Evolutionary conservation across 176 grass and related monocot genomes (phyloP), one percentile per base, ranked within the genome.

Genomic region (Paspalum vaginatum): DNA sequence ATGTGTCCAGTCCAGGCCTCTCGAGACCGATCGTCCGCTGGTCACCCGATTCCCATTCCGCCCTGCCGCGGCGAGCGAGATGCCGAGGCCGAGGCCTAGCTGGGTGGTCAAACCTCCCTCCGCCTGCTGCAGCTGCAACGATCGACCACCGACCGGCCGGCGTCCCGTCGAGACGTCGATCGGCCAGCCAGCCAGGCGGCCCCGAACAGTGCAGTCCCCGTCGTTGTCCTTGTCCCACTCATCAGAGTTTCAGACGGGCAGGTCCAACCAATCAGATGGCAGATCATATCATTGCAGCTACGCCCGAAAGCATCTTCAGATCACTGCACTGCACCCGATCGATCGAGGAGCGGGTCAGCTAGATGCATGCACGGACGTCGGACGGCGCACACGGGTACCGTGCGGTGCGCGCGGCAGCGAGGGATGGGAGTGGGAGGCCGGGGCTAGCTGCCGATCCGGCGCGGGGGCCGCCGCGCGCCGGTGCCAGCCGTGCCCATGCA

Each of bases 271-370:
- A 77, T 63, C 42, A 46, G 16, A 20, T 39, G 22, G 5, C 1
- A 4, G 0, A 24, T 4, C 56, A 61, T 9, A n/a, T 13, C 3
- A 4, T 8, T 8, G 26, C 57, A 25, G 16, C 49, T 48, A 37
- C 75, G 26, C 39, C 26, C 61, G 17, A 54, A 42, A 82, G 85
- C 72, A 26, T 78, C 72, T 83, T 64, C 65, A 64, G 65, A 70
- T 87, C 76, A 54, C 75, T 46, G 39, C 76, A 11, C 38, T 61
- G 42, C 76, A 22, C 11, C 32, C 32, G 32, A 3, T 32, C 32
- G 32, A 32, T 32, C 32, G 32, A 3, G 32, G 32, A 32, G 32
- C 32, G 1, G 32, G 32, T 32, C 3, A 32, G 32, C 32, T 32
- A 32, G 32, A 32, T 32, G 32, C 32, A 32, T 32, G 32, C 32